Percentiles rank a stretch among this genome's conserved stretches.
phyloP scores from a whole-genome alignment of 345 rosid species.

The Populus euphratica region DNA sequence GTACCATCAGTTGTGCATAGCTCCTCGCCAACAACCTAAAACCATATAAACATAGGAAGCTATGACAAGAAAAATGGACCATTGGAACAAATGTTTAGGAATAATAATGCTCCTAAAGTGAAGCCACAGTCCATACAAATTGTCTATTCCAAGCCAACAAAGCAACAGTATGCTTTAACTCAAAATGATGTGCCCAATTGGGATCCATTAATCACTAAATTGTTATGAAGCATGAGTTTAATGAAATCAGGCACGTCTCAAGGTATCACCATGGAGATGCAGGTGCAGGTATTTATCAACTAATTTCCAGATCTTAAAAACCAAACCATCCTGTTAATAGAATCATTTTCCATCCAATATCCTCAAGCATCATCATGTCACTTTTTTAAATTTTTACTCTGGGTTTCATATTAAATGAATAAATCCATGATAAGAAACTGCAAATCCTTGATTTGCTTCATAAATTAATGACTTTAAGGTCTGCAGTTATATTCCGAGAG shows the following conservation, averaged over 20 bases:
- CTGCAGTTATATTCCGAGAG: conserved; percentile 2
- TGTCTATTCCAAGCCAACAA: neutral
- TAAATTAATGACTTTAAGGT: neutral
- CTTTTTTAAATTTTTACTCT: neutral
- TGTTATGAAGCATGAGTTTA: neutral
- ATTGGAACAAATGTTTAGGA: neutral
- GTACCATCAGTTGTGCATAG: conserved; percentile 47
- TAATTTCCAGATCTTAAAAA: neutral
- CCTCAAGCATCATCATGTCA: neutral
- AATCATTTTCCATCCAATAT: neutral
- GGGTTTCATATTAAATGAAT: neutral
- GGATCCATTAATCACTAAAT: neutral
- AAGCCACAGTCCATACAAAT: neutral
- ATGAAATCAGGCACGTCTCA: neutral
- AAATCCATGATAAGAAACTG: neutral
- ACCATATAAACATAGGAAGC: conserved; percentile 1
- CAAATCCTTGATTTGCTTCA: neutral
- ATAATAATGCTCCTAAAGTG: neutral
- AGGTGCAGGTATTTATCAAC: neutral
- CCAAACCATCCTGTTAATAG: neutral
- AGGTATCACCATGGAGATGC: neutral
- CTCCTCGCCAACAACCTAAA: conserved; percentile 59
- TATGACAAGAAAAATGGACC: neutral
- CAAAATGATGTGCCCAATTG: neutral
- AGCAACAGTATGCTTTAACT: neutral